Evolutionary conservation across 164 flowering plant genomes (phyloP), one percentile per base, ranked within the genome.

Genomic region (Protea cynaroides): DNA sequence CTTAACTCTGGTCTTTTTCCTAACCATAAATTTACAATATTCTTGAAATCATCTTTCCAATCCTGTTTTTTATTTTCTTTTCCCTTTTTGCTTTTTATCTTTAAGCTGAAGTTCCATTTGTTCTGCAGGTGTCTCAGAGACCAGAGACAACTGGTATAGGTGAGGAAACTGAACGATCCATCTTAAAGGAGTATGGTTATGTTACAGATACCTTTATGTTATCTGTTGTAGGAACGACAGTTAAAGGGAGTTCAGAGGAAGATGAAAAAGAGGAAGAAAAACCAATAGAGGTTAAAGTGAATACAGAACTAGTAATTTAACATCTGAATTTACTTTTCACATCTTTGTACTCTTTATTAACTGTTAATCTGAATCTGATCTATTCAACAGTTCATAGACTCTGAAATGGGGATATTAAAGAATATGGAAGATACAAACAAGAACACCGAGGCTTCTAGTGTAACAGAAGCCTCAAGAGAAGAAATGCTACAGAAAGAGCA

Each of bases 351-450:
- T 34, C 23, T 49, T 34, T 46, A 36, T 23, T 24, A 40, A 47
- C 34, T 60, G 24, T 12, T 58, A 57, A 52, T 10, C 34, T 51
- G 61, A 47, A 24, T n/a, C 29, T 55, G 18, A 61, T 58, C 49
- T 36, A 10, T 62, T 37, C 37, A 38, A 58, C 76, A 78, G 83
- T 69, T 62, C 22, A 53, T 54, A 50, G 69, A 65, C 29, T 58
- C 70, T 51, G 34, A 67, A 65, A 15, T 19, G 7, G 61, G 38
- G 44, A 61, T 60, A 13, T 29, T 58, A 7, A 25, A 64, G 22
- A 65, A 67, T 29, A 62, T 40, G 23, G 57, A 56, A 59, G 62
- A 61, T 24, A 56, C 65, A 64, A 49, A 49, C 17, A 49, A 49
- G 18, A 49, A 15, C 11, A 3, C 19, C 15, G 52, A 49, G 14